Percentiles rank a stretch among this genome's conserved stretches.
phyloP scores from a whole-genome alignment of 2,329 filamentous ascomycete genomes.

The Colletotrichum sp. region DNA sequence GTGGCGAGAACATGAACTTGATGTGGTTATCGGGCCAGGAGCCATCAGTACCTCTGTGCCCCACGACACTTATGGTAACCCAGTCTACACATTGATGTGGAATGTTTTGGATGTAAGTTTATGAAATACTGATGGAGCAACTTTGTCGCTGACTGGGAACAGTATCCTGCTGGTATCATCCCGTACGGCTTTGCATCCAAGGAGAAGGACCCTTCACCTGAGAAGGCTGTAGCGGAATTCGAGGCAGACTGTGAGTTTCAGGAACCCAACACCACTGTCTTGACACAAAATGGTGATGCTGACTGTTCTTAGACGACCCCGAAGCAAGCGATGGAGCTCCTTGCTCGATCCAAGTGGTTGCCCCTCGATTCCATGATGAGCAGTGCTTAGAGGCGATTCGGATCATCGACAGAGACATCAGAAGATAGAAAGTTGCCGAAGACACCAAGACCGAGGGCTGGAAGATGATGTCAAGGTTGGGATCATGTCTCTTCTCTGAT shows the following conservation, averaged over 20 bases:
- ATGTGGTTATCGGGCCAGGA: slow-evolving; percentile 54
- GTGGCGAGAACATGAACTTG: slow-evolving; percentile 48
- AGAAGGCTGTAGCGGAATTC: slow-evolving; percentile 31
- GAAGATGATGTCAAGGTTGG: background rate
- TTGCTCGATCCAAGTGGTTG: slow-evolving; percentile 50
- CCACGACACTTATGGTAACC: slow-evolving; percentile 54
- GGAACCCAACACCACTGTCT: background rate
- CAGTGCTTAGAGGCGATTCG: slow-evolving; percentile 40
- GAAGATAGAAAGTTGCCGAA: background rate
- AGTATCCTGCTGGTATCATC: slow-evolving; percentile 57
- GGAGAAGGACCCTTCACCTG: slow-evolving; percentile 36
- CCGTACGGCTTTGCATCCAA: slow-evolving; percentile 48
- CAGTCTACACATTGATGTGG: slow-evolving; percentile 52
- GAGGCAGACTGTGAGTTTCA: slow-evolving; percentile 37
- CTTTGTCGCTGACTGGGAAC: background rate
- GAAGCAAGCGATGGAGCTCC: slow-evolving; percentile 46
- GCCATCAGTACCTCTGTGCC: slow-evolving; percentile 55
- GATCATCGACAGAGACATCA: slow-evolving; percentile 30
- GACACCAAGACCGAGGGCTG: background rate
- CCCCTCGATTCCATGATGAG: slow-evolving; percentile 52
- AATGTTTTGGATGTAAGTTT: slow-evolving; percentile 57
- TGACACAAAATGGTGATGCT: background rate
- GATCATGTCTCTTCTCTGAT: background rate
- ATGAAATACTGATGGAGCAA: background rate
- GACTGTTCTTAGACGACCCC: slow-evolving; percentile 39